Evolutionary conservation across 2,329 filamentous ascomycete species (phyloP).

Genomic region (Phyllosticta ampelicida): DNA sequence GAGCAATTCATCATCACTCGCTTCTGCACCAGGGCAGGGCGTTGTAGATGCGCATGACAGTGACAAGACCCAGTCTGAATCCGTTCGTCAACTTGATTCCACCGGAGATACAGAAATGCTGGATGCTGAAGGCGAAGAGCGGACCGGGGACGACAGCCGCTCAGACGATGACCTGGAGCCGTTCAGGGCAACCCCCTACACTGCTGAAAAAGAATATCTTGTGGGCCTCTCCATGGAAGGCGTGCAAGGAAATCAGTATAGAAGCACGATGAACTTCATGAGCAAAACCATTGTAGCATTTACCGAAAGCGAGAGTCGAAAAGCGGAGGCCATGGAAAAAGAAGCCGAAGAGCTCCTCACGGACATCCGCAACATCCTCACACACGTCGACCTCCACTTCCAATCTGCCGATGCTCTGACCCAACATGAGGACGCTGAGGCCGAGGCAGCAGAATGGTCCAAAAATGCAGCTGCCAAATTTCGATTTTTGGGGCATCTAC

Average conservation of each 20-base stretch:
- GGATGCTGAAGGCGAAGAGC: not conserved
- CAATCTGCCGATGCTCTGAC: conserved; percentile 2
- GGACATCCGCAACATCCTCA: not conserved
- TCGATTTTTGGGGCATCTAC: conserved; percentile 22
- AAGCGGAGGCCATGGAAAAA: not conserved
- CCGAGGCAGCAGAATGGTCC: conserved; percentile 15
- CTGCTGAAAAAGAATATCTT: conserved; percentile 2
- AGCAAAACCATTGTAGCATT: not conserved
- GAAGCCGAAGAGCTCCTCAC: not conserved
- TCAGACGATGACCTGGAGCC: not conserved
- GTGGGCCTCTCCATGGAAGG: conserved; percentile 8
- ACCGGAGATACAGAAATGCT: not conserved
- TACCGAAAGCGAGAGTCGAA: not conserved
- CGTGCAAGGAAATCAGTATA: conserved; percentile 7
- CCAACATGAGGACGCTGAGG: conserved; percentile 13
- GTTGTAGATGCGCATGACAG: conserved; percentile 16
- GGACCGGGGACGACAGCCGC: not conserved
- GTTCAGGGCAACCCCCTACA: not conserved
- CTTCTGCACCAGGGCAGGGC: conserved; percentile 3
- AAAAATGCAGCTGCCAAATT: conserved; percentile 23
- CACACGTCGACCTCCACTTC: conserved; percentile 6
- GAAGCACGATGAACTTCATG: not conserved
- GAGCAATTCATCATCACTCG: not conserved
- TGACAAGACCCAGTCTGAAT: not conserved
- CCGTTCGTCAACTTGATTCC: not conserved